Percentiles rank a stretch among this genome's conserved stretches.
phyloP scores from a whole-genome alignment of 768 basidiomycete species.

The Cystobasidium ongulense region DNA sequence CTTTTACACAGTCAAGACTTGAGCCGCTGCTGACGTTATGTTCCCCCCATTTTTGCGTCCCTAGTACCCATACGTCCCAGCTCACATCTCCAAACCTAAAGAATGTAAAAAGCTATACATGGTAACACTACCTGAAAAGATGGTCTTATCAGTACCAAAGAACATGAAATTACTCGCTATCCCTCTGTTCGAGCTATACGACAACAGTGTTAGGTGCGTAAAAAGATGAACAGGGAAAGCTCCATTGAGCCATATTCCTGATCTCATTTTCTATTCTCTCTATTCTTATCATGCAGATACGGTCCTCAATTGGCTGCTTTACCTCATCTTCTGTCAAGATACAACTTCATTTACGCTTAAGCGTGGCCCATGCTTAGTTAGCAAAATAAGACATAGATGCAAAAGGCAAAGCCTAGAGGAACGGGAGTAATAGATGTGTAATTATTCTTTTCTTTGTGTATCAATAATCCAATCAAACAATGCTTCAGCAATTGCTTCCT shows the following conservation, averaged over 20 bases:
- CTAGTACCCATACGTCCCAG: slow-evolving; percentile 41
- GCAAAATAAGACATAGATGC: neutral
- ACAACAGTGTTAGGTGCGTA: slow-evolving; percentile 76
- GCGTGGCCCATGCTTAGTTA: neutral
- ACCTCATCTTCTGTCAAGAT: slow-evolving; percentile 78
- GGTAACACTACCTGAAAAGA: slow-evolving; percentile 91
- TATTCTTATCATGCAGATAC: slow-evolving; percentile 51
- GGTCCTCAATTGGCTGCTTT: slow-evolving; percentile 91
- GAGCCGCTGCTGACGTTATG: too few relatives aligned
- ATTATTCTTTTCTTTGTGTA: too few relatives aligned
- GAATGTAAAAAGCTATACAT: slow-evolving; percentile 94
- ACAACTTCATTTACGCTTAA: slow-evolving; percentile 34
- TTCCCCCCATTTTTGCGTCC: neutral
- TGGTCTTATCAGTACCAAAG: slow-evolving; percentile 90
- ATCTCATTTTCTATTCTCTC: neutral
- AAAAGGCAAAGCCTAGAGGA: too few relatives aligned
- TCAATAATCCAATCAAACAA: too few relatives aligned
- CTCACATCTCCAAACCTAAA: slow-evolving; percentile 91
- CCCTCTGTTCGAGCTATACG: slow-evolving; percentile 92
- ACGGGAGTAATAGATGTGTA: too few relatives aligned
- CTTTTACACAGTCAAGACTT: too few relatives aligned
- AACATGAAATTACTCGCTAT: slow-evolving; percentile 99
- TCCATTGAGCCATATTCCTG: too few relatives aligned
- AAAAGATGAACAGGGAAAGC: neutral
- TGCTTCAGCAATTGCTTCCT: too few relatives aligned